These are phyloP conservation scores for Pseudonitzschia multiseries DNA, from an alignment of 108 stramenopile species.

Conservation along the genomic window DNA sequence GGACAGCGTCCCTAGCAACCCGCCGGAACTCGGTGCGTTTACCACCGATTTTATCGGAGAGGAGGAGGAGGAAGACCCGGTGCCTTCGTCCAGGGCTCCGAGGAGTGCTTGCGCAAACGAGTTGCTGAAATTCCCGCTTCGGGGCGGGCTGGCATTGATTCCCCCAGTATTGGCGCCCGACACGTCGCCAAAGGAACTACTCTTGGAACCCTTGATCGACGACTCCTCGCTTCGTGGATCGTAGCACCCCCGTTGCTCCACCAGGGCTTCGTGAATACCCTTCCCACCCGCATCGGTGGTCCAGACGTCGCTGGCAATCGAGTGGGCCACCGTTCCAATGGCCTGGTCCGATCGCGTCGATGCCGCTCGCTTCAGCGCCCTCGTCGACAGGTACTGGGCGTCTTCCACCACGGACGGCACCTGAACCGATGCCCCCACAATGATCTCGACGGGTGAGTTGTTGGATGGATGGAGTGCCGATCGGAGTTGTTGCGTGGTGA, in stretches of 20 bases:
- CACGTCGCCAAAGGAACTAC: background rate
- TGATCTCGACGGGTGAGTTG: slow-evolving; percentile 50
- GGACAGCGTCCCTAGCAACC: slow-evolving; percentile 30
- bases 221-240: slow-evolving; percentile 9
- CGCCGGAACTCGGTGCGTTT: slow-evolving; percentile 49
- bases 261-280: slow-evolving; percentile 67
- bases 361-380: slow-evolving; percentile 76
- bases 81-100: slow-evolving; percentile 75
- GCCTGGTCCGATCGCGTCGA: slow-evolving; percentile 73
- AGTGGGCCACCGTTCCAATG: slow-evolving; percentile 81
- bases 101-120: slow-evolving; percentile 78
- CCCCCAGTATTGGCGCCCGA: slow-evolving; percentile 15
- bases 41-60: background rate
- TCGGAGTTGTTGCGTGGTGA: slow-evolving; percentile 45
- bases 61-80: background rate
- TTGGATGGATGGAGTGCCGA: slow-evolving; percentile 41
- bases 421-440: slow-evolving; percentile 51
- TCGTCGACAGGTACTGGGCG: slow-evolving; percentile 72
- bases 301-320: slow-evolving; percentile 76
- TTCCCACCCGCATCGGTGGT: slow-evolving; percentile 47
- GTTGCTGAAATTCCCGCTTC: slow-evolving; percentile 28
- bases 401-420: slow-evolving; percentile 86
- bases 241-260: slow-evolving; percentile 61
- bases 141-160: slow-evolving; percentile 24
- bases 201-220: slow-evolving; percentile 2